phyloP scores from a whole-genome alignment of 805 yeast species.

The Cyberlindnera bimundalis region DNA sequence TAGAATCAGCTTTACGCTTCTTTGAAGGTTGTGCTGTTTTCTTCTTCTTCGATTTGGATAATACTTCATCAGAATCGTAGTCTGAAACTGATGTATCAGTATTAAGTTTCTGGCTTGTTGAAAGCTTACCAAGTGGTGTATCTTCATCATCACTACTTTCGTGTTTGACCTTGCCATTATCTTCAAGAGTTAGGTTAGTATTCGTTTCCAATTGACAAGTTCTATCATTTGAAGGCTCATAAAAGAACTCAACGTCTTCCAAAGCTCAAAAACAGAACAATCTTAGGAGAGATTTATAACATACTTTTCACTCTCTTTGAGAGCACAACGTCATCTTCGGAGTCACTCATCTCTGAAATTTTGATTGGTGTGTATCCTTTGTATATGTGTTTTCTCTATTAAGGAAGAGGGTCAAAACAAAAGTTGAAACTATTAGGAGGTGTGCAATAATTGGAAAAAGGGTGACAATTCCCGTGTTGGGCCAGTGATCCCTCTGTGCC shows the following conservation, averaged over 20 bases:
- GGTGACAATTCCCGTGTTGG: too few species aligned
- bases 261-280: not conserved
- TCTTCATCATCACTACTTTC: slow-evolving; percentile 23
- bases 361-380: too few species aligned
- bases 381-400: too few species aligned
- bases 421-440: too few species aligned
- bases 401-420: too few species aligned
- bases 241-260: too few species aligned
- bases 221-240: too few species aligned
- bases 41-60: not conserved
- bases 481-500: too few species aligned
- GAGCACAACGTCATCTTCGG: slow-evolving; percentile 33
- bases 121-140: slow-evolving; percentile 17
- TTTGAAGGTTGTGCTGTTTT: not conserved
- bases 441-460: too few species aligned
- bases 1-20: slow-evolving; percentile 9
- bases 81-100: slow-evolving; percentile 20
- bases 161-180: slow-evolving; percentile 1
- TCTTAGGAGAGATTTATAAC: slow-evolving; percentile 7
- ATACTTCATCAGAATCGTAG: slow-evolving; percentile 27
- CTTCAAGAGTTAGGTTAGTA: slow-evolving; percentile 4
- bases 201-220: too few species aligned
- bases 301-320: slow-evolving; percentile 23
- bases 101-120: slow-evolving; percentile 13
- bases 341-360: slow-evolving; percentile 21